Conservation (phyloP, 345 rosid species). For the Bretschneidera sinensis region DNA sequence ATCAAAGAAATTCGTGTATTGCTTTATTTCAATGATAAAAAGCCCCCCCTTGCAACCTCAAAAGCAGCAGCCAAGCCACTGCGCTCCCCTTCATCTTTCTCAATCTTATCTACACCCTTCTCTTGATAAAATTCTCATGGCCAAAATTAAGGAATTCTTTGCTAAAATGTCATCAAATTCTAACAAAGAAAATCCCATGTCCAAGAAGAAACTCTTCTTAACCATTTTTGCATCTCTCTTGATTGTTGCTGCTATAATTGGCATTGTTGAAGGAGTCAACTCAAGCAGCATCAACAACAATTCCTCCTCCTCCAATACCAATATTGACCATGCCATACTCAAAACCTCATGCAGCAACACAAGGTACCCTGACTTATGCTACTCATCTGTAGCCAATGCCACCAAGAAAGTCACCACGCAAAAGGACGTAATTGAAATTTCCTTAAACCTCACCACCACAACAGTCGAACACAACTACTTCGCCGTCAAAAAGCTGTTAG, state of each 20-base stretch:
- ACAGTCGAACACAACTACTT: conserved; percentile 32
- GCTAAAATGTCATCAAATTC: conserved; percentile 23
- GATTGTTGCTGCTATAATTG: conserved; percentile 35
- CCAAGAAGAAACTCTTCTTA: conserved; percentile 26
- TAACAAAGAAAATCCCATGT: conserved; percentile 3
- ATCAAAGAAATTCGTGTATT: too few relatives aligned
- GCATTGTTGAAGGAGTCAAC: conserved; percentile 36
- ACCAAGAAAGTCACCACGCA: conserved; percentile 14
- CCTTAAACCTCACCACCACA: conserved; percentile 29
- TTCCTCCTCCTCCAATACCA: too few relatives aligned
- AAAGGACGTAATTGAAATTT: conserved; percentile 38
- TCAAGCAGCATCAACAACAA: conserved; percentile 8
- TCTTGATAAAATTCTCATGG: too few relatives aligned
- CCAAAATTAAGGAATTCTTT: conserved; percentile 17
- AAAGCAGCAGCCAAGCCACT: too few relatives aligned
- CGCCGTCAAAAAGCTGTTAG: conserved; percentile 26
- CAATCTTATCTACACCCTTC: too few relatives aligned
- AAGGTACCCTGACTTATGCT: conserved; percentile 62
- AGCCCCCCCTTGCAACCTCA: too few relatives aligned
- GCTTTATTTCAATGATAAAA: too few relatives aligned
- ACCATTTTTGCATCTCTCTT: conserved; percentile 32
- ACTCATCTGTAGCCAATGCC: conserved; percentile 43
- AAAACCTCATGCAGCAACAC: conserved; percentile 63
- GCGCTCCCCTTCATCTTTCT: too few relatives aligned
- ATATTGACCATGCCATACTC: conserved; percentile 56